phyloP scores from a whole-genome alignment of 495 filamentous ascomycete genomes.

The Cairneyella variabilis region DNA sequence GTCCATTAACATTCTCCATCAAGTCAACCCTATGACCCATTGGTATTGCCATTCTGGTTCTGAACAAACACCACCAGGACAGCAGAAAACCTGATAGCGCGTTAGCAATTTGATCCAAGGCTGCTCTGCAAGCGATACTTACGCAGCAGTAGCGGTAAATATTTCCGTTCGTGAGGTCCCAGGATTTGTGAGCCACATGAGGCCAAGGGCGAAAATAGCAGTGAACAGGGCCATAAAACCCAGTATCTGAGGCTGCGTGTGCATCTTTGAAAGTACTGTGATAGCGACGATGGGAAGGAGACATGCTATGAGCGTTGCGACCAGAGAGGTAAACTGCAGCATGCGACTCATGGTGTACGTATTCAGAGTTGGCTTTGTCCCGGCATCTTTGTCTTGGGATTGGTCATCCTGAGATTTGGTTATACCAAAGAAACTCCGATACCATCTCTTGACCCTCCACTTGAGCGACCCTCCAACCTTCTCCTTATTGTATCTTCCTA shows the following conservation, averaged over 20 bases:
- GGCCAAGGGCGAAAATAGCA: conserved; percentile 11
- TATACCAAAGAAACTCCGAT: no score
- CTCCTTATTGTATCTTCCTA: neutral
- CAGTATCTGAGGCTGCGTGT: conserved; percentile 4
- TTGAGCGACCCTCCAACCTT: neutral
- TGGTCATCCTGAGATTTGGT: no score
- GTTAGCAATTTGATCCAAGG: neutral
- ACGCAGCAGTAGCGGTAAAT: conserved; percentile 24
- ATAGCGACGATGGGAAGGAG: conserved; percentile 23
- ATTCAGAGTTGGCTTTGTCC: neutral
- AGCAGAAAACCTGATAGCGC: neutral
- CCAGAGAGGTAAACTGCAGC: conserved; percentile 8
- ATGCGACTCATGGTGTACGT: neutral
- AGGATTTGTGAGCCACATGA: conserved; percentile 15
- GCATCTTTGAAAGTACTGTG: conserved; percentile 10
- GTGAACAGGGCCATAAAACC: conserved; percentile 21
- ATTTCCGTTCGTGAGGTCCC: conserved; percentile 19
- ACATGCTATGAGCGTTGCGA: conserved; percentile 19
- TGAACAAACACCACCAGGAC: conserved; percentile 1
- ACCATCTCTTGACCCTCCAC: neutral
- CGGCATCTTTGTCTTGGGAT: neutral
- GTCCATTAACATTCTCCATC: no score
- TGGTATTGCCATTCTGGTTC: neutral
- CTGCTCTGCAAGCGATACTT: neutral
- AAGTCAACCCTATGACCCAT: no score